These are phyloP conservation scores for Lepidium campestre DNA, from an alignment of 441 rosid genomes.

Conservation along the genomic window DNA sequence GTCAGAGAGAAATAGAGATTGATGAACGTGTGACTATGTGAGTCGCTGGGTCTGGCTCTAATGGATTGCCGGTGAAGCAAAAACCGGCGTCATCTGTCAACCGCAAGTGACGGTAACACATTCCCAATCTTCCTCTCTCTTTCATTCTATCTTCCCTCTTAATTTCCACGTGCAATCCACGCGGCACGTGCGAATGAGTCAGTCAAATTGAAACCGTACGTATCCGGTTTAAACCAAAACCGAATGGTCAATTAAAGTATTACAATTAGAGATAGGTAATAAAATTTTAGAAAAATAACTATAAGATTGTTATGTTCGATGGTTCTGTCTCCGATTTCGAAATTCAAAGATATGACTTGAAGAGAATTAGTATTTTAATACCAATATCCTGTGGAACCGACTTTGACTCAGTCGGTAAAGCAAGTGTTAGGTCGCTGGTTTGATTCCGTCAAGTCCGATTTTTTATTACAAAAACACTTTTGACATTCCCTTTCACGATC, in stretches of 20 bases:
- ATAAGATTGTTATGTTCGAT: not conserved
- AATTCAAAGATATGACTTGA: not conserved
- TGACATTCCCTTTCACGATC: not conserved
- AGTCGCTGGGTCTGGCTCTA: not conserved
- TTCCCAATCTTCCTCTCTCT: not conserved
- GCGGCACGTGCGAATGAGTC: conserved; percentile 21
- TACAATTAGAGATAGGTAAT: too few species aligned
- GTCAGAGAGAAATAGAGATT: not conserved
- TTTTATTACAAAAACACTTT: not conserved
- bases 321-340: conserved; percentile 22
- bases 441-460: conserved; percentile 32
- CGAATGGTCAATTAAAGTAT: not conserved
- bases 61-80: conserved; percentile 18
- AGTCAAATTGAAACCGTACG: not conserved
- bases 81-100: conserved; percentile 26
- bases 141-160: not conserved
- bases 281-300: not conserved
- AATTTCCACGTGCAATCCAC: conserved; percentile 12
- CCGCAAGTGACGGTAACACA: conserved; percentile 21
- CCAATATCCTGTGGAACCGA: too few species aligned
- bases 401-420: not conserved
- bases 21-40: not conserved
- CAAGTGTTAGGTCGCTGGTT: too few species aligned
- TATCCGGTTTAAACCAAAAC: conserved; percentile 4
- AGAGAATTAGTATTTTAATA: not conserved